Evolutionary conservation across 2,329 filamentous ascomycete species (phyloP), one percentile per base, ranked within the genome.

Genomic region (Fusarium secorum): DNA sequence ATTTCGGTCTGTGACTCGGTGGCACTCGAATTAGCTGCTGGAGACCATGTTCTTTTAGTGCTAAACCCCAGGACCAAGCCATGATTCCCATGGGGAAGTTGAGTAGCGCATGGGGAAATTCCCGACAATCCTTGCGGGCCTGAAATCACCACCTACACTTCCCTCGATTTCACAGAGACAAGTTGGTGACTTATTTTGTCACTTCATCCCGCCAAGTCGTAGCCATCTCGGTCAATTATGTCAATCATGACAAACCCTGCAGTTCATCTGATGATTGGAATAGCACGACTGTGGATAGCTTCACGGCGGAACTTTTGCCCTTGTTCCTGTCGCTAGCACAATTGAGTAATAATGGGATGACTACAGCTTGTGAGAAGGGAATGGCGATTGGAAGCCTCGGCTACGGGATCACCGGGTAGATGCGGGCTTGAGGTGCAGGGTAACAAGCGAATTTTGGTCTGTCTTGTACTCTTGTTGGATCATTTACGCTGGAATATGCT

Each of bases 1-100:
- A 45, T 55, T 39, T 70, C 68, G 68, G 67, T 61, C 66, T 41
- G 48, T 38, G 49, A 36, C 62, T 71, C 68, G 68, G 68, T 38
- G 67, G 36, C 53, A 70, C 41, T 70, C n/a, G 42, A 38, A 7
- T 54, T 70, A 68, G 67, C 48, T 58, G 14, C 15, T 24, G 49
- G 33, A 32, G 22, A 28, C 60, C 63, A 26, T 52, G 60, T 41
- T 26, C 15, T 36, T 46, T 39, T 66, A 66, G 61, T 17, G 39
- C 24, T 35, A 55, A 62, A 36, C 62, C 62, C 64, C 64, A 67
- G 33, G 63, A n/a, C 63, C 42, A 49, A 67, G 64, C 48, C 14
- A 36, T 33, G 41, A 56, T 62, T 66, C 64, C 64, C 64, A 67
- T 67, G 64, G 64, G 64, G 64, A 67, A 66, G 38, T 39, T 39